Conservation (phyloP, 345 rosid genomes). For the Orychophragmus violaceus region DNA sequence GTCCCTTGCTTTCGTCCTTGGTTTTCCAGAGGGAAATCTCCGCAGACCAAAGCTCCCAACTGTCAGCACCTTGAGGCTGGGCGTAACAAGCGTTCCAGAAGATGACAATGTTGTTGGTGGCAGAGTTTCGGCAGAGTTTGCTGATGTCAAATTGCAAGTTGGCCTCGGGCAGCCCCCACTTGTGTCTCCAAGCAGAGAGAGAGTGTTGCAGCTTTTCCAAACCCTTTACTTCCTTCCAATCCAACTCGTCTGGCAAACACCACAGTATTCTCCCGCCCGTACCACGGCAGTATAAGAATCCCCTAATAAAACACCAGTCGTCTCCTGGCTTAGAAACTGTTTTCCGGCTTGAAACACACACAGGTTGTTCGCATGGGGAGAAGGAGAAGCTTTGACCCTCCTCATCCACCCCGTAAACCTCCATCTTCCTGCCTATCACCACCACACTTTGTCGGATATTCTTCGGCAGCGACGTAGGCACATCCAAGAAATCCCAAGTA, state of each 20-base stretch:
- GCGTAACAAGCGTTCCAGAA: not conserved
- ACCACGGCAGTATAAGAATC: not conserved
- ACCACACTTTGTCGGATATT: too few species aligned
- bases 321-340: not conserved
- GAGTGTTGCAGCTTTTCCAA: not conserved
- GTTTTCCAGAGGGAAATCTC: not conserved
- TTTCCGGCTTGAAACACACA: not conserved
- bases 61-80: not conserved
- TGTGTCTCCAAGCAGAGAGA: not conserved
- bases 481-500: too few species aligned
- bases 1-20: not conserved
- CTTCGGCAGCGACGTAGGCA: too few species aligned
- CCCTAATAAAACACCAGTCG: not conserved
- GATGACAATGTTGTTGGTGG: not conserved
- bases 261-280: not conserved
- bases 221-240: conserved; percentile 7
- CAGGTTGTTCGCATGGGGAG: not conserved
- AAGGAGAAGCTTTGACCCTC: not conserved
- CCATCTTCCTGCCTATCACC: too few species aligned
- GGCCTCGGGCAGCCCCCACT: too few species aligned
- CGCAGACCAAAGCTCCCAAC: conserved; percentile 3
- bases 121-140: not conserved
- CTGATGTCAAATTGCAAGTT: too few species aligned
- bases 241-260: not conserved
- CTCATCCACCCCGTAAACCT: not conserved